phyloP scores from a whole-genome alignment of 495 filamentous ascomycete genomes.

The Amniculicola lignicola region DNA sequence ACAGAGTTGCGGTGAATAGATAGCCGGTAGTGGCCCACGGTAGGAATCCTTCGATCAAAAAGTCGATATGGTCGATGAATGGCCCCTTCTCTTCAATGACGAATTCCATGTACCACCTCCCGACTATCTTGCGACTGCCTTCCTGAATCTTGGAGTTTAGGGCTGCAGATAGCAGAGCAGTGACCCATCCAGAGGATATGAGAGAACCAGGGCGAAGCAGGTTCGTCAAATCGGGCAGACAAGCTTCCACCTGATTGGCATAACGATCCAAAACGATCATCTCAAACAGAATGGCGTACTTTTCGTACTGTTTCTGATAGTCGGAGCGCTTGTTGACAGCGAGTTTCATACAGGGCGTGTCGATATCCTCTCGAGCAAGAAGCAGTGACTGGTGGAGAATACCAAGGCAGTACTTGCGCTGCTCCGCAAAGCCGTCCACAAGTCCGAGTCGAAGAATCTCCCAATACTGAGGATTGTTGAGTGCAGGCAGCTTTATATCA shows the following conservation, averaged over 20 bases:
- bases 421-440: conserved; percentile 42
- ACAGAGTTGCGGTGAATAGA: conserved; percentile 38
- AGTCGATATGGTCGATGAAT: conserved; percentile 14
- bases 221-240: conserved; percentile 36
- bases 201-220: conserved; percentile 28
- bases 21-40: conserved; percentile 43
- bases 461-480: conserved; percentile 44
- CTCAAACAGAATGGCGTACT: conserved; percentile 42
- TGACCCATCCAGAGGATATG: conserved; percentile 22
- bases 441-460: conserved; percentile 42
- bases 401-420: conserved; percentile 46
- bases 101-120: conserved; percentile 39
- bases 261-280: conserved; percentile 43
- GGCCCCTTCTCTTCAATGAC: conserved; percentile 3
- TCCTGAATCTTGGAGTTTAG: conserved; percentile 38
- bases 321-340: conserved; percentile 1
- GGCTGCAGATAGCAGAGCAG: conserved; percentile 33
- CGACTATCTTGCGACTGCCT: conserved; percentile 41
- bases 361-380: conserved; percentile 20
- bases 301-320: conserved; percentile 34
- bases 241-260: conserved; percentile 44
- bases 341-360: conserved; percentile 26
- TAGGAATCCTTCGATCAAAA: conserved; percentile 35
- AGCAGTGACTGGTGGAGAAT: conserved; percentile 44
- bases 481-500: conserved; percentile 15